Conservation (phyloP, 2,329 filamentous ascomycete species). For the Fusarium sp. region DNA sequence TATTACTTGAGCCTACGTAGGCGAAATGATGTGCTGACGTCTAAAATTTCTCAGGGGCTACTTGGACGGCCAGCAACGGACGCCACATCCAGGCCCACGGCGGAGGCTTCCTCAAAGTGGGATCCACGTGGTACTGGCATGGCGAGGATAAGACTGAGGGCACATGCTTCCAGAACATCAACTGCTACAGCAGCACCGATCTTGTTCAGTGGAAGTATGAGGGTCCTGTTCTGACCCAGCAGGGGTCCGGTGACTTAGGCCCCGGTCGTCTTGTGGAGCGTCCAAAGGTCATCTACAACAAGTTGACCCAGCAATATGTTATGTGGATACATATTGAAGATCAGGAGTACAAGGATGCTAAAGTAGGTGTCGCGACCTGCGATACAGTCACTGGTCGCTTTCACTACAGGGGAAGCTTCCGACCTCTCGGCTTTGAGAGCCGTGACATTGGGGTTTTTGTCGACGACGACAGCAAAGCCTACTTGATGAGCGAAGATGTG, state of each 20-base stretch:
- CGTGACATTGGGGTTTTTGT: conserved; percentile 70
- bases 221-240: conserved; percentile 66
- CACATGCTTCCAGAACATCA: conserved; percentile 69
- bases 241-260: conserved; percentile 64
- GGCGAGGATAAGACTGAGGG: conserved; percentile 76
- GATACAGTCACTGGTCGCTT: conserved; percentile 71
- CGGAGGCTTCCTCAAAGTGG: background rate
- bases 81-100: background rate
- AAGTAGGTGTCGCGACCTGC: conserved; percentile 71
- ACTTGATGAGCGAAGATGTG: conserved; percentile 71
- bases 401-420: conserved; percentile 47
- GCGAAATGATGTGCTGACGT: background rate
- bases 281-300: conserved; percentile 76
- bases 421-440: conserved; percentile 50
- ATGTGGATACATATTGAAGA: conserved; percentile 76
- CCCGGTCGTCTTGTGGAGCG: conserved; percentile 72
- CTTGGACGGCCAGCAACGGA: background rate
- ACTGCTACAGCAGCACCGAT: conserved; percentile 73
- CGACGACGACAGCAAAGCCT: conserved; percentile 69
- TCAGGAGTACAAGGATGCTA: conserved; percentile 69
- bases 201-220: conserved; percentile 73
- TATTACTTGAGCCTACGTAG: background rate
- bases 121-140: background rate
- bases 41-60: background rate
- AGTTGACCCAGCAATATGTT: conserved; percentile 70